These are phyloP conservation scores for Sporothrix variecibatus DNA, from an alignment of 2,329 filamentous ascomycete genomes.

Conservation along the genomic window DNA sequence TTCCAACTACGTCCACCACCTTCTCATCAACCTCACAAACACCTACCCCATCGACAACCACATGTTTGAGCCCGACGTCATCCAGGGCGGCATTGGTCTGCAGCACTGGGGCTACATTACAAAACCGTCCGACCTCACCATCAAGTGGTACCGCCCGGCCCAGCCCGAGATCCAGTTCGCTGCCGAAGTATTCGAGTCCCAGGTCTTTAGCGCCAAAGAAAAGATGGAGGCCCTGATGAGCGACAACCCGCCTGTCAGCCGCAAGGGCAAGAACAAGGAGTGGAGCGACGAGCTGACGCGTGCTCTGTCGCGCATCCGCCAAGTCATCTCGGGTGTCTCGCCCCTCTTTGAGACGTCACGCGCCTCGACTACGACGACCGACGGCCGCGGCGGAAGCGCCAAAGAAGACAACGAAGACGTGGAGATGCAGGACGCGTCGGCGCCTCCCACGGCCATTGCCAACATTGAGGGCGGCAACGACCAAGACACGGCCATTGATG, in stretches of 20 bases:
- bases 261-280: conserved; percentile 94
- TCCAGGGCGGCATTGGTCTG: conserved; percentile 70
- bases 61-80: conserved; percentile 77
- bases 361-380: conserved; percentile 54
- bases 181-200: conserved; percentile 81
- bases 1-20: conserved; percentile 95
- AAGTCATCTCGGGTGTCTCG: conserved; percentile 89
- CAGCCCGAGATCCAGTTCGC: conserved; percentile 84
- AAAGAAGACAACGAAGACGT: conserved; percentile 4
- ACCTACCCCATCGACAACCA: conserved; percentile 91
- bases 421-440: not conserved
- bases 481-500: conserved; percentile 46
- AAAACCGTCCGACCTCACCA: conserved; percentile 72
- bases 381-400: conserved; percentile 40
- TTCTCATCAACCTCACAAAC: conserved; percentile 89
- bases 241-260: conserved; percentile 76
- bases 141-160: conserved; percentile 88
- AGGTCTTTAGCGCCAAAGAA: conserved; percentile 73
- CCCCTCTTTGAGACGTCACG: conserved; percentile 82
- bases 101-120: conserved; percentile 83
- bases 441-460: conserved; percentile 41
- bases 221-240: conserved; percentile 79
- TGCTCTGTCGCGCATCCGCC: conserved; percentile 80
- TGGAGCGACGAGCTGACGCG: conserved; percentile 97
- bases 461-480: conserved; percentile 58